Conservation (phyloP, 2,329 filamentous ascomycete genomes). For the Trichoderma citrinoviride region DNA sequence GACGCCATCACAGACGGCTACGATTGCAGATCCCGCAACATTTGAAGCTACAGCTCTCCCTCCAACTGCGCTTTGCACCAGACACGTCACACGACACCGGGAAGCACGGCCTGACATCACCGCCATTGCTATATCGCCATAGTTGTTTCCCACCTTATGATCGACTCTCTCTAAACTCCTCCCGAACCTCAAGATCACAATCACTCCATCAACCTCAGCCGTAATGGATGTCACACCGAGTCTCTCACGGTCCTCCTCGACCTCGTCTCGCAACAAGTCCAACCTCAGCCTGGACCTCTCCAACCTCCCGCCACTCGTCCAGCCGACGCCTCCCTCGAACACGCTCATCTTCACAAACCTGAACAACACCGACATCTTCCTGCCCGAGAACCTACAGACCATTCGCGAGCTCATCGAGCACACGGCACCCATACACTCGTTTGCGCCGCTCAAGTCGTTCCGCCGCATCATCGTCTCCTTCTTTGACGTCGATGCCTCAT, state of each 20-base stretch:
- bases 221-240: slow-evolving; percentile 39
- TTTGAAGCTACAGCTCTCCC: neutral
- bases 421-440: slow-evolving; percentile 71
- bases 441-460: slow-evolving; percentile 79
- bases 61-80: neutral
- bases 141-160: neutral
- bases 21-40: neutral
- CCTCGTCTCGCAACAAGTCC: slow-evolving; percentile 43
- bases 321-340: slow-evolving; percentile 75
- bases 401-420: slow-evolving; percentile 69
- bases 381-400: slow-evolving; percentile 67
- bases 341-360: slow-evolving; percentile 84
- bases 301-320: slow-evolving; percentile 63
- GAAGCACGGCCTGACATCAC: neutral
- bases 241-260: slow-evolving; percentile 46
- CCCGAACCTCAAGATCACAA: neutral
- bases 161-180: neutral
- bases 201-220: slow-evolving; percentile 11
- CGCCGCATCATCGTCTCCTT: slow-evolving; percentile 79
- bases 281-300: slow-evolving; percentile 71
- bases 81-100: neutral
- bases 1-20: neutral
- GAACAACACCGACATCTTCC: slow-evolving; percentile 69
- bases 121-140: neutral
- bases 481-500: slow-evolving; percentile 65